Conservation (phyloP, 768 basidiomycete genomes). For the Stropharia rugosoannulata region DNA sequence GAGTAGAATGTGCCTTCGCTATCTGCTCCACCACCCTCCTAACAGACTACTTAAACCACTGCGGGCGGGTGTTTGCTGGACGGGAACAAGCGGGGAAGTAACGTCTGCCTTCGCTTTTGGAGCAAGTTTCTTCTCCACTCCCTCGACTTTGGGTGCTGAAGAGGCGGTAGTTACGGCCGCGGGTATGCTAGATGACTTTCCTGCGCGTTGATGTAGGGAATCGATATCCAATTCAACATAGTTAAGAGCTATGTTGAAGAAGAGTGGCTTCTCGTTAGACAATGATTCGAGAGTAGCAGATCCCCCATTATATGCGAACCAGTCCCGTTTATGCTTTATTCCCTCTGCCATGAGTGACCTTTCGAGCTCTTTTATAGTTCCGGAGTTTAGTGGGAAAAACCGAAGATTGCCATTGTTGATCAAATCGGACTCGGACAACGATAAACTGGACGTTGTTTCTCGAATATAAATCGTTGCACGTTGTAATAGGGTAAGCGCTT, state of each 20-base stretch:
- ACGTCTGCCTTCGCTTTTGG: slow-evolving; percentile 58
- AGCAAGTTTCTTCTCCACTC: slow-evolving; percentile 45
- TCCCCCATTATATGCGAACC: slow-evolving; percentile 81
- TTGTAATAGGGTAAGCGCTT: slow-evolving; percentile 69
- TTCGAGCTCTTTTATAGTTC: slow-evolving; percentile 54
- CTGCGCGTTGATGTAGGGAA: slow-evolving; percentile 65
- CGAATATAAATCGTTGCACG: slow-evolving; percentile 74
- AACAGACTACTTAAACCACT: slow-evolving; percentile 67
- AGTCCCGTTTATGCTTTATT: slow-evolving; percentile 62
- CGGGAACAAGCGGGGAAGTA: slow-evolving; percentile 41
- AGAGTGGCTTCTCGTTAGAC: slow-evolving; percentile 77
- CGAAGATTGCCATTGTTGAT: slow-evolving; percentile 39
- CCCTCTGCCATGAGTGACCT: slow-evolving; percentile 43
- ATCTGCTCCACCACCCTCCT: slow-evolving; percentile 81
- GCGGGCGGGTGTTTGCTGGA: slow-evolving; percentile 39
- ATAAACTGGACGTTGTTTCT: slow-evolving; percentile 58
- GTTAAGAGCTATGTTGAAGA: slow-evolving; percentile 94
- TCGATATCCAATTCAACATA: slow-evolving; percentile 89
- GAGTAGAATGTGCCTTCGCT: not conserved
- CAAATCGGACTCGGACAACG: slow-evolving; percentile 44
- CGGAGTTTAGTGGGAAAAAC: slow-evolving; percentile 54
- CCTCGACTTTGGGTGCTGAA: slow-evolving; percentile 26
- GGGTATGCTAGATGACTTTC: slow-evolving; percentile 42
- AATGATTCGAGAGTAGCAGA: slow-evolving; percentile 40
- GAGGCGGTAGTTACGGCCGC: slow-evolving; percentile 19